Evolutionary conservation across 1,139 yeast species (phyloP), one percentile per base, ranked within the genome.

Genomic region (Geotrichum citri-aurantii): DNA sequence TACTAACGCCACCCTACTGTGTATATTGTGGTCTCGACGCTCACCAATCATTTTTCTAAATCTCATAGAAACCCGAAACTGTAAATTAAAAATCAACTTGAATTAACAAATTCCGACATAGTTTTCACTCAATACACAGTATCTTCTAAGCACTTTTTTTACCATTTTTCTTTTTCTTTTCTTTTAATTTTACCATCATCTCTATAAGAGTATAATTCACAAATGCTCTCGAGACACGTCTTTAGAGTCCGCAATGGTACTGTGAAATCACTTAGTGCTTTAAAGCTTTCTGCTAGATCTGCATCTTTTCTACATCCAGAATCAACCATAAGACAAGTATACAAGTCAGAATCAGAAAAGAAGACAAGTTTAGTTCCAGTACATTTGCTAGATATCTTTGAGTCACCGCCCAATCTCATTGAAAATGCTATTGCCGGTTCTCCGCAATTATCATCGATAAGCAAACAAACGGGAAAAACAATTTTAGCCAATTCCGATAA

Each of bases 401-500:
- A 19, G 26, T 21, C 21, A 21, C 24, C 42, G 27, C 21, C 50
- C 6, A 37, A 26, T 37, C 12, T 27, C 42, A 12, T 48, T 27
- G 26, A 31, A 42, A 14, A 48, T 23, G 40, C 21, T 44, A 24
- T 31, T 11, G 19, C 14, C 17, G n/a, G 26, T 11, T 26, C 48
- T n/a, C n/a, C 29, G 12, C 37, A 27, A 48, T 23, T 21, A 14
- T 24, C 37, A 3, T 23, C 31, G 21, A 5, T 50, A 6, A n/a
- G 19, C 26, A 31, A 14, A 31, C 29, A 17, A 23, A 10, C 48
- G 5, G 3, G 24, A 8, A 7, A 29, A 21, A 54, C 29, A 26
- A 58, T 57, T 48, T 37, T 48, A 8, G 57, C 55, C 10, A 48
- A 51, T 26, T 48, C 52, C 11, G 55, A 58, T 48, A 52, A 54